Evolutionary conservation across 352 stramenopile species (phyloP).

Genomic region (Phytophthora citrophthora): DNA sequence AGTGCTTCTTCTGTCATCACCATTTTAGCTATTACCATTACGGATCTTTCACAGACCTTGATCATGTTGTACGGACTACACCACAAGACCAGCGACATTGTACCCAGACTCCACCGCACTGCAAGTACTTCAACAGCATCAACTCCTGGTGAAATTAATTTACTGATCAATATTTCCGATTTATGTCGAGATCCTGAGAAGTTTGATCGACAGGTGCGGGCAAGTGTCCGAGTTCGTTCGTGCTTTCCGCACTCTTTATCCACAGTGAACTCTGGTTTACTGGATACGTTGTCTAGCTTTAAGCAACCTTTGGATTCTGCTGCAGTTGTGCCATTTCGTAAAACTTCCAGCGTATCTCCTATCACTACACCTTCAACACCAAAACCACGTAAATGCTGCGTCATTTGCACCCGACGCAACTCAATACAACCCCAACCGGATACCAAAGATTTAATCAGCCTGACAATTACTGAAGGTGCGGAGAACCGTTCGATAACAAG

Average conservation of each 20-base stretch:
- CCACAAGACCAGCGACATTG: neutral
- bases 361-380: neutral
- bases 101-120: neutral
- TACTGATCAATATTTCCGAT: constrained; percentile 1
- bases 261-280: neutral
- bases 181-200: constrained; percentile 12
- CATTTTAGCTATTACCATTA: constrained; percentile 15
- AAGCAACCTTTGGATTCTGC: neutral
- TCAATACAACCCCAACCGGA: constrained; percentile 2
- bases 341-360: constrained; percentile 9
- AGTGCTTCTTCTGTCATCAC: constrained; percentile 11
- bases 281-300: constrained; percentile 5
- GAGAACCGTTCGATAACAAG: neutral
- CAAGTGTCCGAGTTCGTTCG: constrained; percentile 6
- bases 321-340: constrained; percentile 14
- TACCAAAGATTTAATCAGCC: constrained; percentile 1
- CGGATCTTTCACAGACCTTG: constrained; percentile 13
- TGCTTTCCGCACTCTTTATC: constrained; percentile 18
- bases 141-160: neutral
- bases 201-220: constrained; percentile 4
- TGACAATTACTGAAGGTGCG: neutral
- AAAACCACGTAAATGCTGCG: neutral
- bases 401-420: constrained; percentile 2
- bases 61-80: constrained; percentile 21
- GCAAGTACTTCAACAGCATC: no score